Evolutionary conservation across 23 red algal genomes (phyloP), one percentile per base, ranked within the genome.

Genomic region (Gracilaria vermiculophylla): DNA sequence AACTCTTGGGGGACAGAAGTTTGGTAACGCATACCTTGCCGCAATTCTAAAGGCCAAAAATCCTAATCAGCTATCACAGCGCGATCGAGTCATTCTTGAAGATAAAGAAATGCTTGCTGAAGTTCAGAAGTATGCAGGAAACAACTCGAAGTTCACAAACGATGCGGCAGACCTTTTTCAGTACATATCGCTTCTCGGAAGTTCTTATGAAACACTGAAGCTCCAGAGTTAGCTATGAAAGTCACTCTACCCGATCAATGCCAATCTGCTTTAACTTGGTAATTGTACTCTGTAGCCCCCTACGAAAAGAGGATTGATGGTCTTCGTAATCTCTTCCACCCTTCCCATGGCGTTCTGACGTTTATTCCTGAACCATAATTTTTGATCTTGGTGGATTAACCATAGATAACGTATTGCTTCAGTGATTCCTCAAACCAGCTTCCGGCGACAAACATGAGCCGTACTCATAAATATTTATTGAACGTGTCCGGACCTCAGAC

Each of bases 81-180:
- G 76, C 12, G 93, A 99, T 76, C 34, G 51, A 55, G 92, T 76
- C 0, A 69, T 99, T 50, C 78, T 94, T 9, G 80, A 51, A 40
- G 92, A 95, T 47, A 85, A 94, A 15, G 66, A 54, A 44, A 83
- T 69, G 27, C 44, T 57, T 39, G 76, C 86, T 36, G 60, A 76
- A 48, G 60, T 95, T 4, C 82, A 95, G 44, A 76, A 66, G 71
- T 93, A 95, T 71, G 97, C 92, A n/a, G 70, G 74, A 37, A 93
- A 90, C 49, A 94, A 92, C 78, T 53, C 53, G 17, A 86, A 85
- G 73, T 99, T 99, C 78, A 83, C 27, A 9, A 94, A 95, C 36
- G 92, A 93, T 60, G 92, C 91, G 78, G 97, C 94, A n/a, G 91
- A 95, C 53, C 50, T 87, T 43, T 95, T 90, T 54, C 75, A 95